phyloP scores from a whole-genome alignment of 2,329 filamentous ascomycete genomes.

The Colletotrichum chlorophyti region DNA sequence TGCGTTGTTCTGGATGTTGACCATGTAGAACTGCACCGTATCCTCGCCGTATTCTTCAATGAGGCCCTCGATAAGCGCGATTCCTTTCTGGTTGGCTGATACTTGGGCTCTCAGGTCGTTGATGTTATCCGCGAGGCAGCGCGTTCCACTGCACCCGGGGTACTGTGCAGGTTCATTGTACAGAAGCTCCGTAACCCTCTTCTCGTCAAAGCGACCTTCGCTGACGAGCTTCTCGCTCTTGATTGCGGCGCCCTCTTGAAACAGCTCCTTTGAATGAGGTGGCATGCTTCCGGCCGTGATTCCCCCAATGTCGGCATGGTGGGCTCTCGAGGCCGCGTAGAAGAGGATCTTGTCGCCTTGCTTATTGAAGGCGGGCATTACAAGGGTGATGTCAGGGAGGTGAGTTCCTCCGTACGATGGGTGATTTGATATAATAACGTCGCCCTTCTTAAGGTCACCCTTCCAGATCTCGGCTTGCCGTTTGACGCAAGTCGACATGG shows the following conservation, averaged over 20 bases:
- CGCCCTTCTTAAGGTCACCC: constrained; percentile 77
- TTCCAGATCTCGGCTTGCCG: constrained; percentile 83
- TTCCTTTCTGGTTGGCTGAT: constrained; percentile 84
- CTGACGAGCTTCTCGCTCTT: constrained; percentile 75
- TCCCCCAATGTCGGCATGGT: constrained; percentile 86
- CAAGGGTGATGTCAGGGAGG: constrained; percentile 81
- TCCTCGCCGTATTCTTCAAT: constrained; percentile 81
- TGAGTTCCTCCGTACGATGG: constrained; percentile 85
- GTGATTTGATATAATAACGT: constrained; percentile 85
- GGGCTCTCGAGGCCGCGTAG: constrained; percentile 80
- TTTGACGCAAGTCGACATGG: constrained; percentile 82
- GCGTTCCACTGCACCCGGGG: constrained; percentile 78
- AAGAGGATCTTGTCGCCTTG: constrained; percentile 76
- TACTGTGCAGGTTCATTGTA: constrained; percentile 77
- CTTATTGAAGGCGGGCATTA: constrained; percentile 77
- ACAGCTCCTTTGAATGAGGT: constrained; percentile 70
- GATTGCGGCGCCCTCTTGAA: constrained; percentile 68
- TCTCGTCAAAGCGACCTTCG: constrained; percentile 78
- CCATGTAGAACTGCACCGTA: constrained; percentile 86
- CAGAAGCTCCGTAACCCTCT: constrained; percentile 75
- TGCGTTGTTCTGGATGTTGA: constrained; percentile 79
- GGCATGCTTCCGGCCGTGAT: constrained; percentile 85
- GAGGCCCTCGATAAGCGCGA: constrained; percentile 77
- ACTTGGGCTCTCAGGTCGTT: constrained; percentile 86
- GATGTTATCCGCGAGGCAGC: constrained; percentile 81